A percentile compares a stretch with the other conserved stretches of the same genome.
Conservation (phyloP, 1,284 basidiomycete species). For the Melampsora americana region DNA sequence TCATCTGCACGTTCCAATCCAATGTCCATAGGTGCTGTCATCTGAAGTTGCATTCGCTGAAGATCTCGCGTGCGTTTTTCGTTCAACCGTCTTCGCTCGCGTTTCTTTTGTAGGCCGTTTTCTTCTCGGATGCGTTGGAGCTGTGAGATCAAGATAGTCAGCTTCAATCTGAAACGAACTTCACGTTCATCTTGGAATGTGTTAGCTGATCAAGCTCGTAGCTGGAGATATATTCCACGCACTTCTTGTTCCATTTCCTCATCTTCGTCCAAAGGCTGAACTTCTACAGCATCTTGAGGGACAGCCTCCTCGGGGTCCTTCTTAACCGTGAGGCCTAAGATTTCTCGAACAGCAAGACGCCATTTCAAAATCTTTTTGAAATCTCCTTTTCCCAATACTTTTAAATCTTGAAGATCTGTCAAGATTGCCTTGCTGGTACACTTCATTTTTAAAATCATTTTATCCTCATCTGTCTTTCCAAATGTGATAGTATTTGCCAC, state of each 20-base stretch:
- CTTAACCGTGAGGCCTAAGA: conserved; percentile 73
- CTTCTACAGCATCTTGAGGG: conserved; percentile 67
- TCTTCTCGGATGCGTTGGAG: conserved; percentile 80
- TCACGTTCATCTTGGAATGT: neutral
- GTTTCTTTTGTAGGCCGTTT: conserved; percentile 66
- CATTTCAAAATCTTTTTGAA: conserved; percentile 92
- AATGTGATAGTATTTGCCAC: conserved; percentile 81
- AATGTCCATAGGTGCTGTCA: conserved; percentile 93
- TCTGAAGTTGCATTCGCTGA: conserved; percentile 92
- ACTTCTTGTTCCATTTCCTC: conserved; percentile 83
- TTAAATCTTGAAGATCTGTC: conserved; percentile 82
- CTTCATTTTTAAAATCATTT: conserved; percentile 70
- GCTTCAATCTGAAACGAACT: too few species aligned
- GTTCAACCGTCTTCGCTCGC: conserved; percentile 77
- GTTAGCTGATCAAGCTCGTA: conserved; percentile 1
- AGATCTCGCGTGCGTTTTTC: conserved; percentile 83
- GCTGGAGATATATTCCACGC: conserved; percentile 46
- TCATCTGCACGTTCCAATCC: conserved; percentile 79
- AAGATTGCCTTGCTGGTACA: conserved; percentile 76
- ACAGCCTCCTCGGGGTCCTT: conserved; percentile 66
- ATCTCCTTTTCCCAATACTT: conserved; percentile 94
- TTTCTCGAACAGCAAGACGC: conserved; percentile 77
- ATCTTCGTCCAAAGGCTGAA: conserved; percentile 77
- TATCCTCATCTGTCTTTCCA: conserved; percentile 73
- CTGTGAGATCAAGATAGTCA: conserved; percentile 57